A percentile compares a stretch with the other conserved stretches of the same genome.
Conservation (phyloP, 345 rosid species). For the Cardiospermum halicacabum region DNA sequence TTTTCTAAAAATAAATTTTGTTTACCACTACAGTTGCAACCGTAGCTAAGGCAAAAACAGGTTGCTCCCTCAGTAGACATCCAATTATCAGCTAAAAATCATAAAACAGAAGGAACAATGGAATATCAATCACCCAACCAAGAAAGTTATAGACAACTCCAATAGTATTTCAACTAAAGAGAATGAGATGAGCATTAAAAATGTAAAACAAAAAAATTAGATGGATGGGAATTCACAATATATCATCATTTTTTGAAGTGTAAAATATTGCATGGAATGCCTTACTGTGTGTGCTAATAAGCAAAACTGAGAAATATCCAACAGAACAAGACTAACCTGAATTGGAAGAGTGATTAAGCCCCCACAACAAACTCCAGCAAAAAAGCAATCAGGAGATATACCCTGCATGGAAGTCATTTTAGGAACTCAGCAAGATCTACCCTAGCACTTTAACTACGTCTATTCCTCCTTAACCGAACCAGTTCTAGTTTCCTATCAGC, state of each 20-base stretch:
- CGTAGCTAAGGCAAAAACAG: conserved; percentile 67
- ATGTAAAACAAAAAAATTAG: neutral
- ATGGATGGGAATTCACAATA: neutral
- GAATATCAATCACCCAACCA: conserved; percentile 5
- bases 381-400: conserved; percentile 75
- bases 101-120: conserved; percentile 16
- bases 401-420: conserved; percentile 43
- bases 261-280: neutral
- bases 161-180: neutral
- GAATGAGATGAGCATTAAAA: neutral
- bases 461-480: neutral
- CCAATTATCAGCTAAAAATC: conserved; percentile 61
- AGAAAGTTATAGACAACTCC: neutral
- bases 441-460: neutral
- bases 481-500: neutral
- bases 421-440: no score
- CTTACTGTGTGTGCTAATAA: neutral
- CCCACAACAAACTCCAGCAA: conserved; percentile 93
- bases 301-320: neutral
- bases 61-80: conserved; percentile 65
- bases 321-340: conserved; percentile 45
- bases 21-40: conserved; percentile 80
- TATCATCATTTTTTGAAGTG: neutral
- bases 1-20: neutral
- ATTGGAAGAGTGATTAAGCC: conserved; percentile 82